Evolutionary conservation across 768 basidiomycete genomes (phyloP), one percentile per base, ranked within the genome.

Genomic region (Amanita polypyramis): DNA sequence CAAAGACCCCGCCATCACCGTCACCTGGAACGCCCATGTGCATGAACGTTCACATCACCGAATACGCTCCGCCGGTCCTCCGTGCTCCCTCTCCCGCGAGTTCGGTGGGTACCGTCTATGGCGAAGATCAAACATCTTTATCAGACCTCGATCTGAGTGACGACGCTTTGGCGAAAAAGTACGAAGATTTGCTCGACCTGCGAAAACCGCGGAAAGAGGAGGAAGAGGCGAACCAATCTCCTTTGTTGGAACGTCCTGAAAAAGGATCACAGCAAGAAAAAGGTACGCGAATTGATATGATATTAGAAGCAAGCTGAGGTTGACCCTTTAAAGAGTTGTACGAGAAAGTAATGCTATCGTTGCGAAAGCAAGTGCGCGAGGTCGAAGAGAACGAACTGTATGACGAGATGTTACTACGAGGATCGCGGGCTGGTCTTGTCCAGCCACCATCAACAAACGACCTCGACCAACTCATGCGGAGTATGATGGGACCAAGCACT

Each of bases 11-110:
- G n/a, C n/a, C n/a, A n/a, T n/a, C 4, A 42, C 10, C 21, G 21
- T 21, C 23, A 45, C 23, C 33, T 19, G 3, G 19, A 46, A 61
- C 60, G 60, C 49, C 58, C 27, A 25, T n/a, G n/a, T n/a, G n/a
- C n/a, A n/a, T 54, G n/a, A 59, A 55, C 36, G 56, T 51, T n/a
- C 62, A 64, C 43, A 60, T 65, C 47, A 65, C 70, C 3, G 72
- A 72, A 58, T 76, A 77, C 50, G 70, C 72, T 4, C 64, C 70
- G 14, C 71, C 73, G 21, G 67, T 74, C 19, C 58, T 74, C 25
- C 72, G 73, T 7, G 65, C 69, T 7, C 66, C 75, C 2, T 78
- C 76, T 8, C 74, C 75, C 10, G 68, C 75, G 14, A 75, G 73
- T 49, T 76, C 76, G 11, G 65, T 76, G 17, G 74, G 74, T 36